phyloP scores from a whole-genome alignment of 345 rosid species.

The Stellera chamaejasme region DNA sequence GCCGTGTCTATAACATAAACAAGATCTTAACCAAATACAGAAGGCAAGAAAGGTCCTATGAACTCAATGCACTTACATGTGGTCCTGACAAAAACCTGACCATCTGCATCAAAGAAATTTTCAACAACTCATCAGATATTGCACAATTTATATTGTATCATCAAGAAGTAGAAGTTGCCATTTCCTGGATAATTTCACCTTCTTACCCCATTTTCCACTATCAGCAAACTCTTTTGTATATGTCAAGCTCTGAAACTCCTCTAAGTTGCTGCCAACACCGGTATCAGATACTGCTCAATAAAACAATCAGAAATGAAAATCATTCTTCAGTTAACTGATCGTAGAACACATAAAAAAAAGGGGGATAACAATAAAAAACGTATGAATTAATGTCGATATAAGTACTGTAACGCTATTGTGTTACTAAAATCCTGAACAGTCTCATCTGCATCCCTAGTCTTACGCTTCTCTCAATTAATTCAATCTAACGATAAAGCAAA shows the following conservation, averaged over 20 bases:
- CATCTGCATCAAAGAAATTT: conserved; percentile 53
- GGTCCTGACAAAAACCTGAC: conserved; percentile 55
- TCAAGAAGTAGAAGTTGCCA: neutral
- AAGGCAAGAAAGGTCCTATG: neutral
- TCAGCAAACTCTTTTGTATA: conserved; percentile 20
- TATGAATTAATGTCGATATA: no score
- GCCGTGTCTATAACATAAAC: neutral
- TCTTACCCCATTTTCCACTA: conserved; percentile 49
- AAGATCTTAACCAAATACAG: no score
- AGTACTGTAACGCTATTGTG: no score
- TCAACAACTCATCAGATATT: conserved; percentile 10
- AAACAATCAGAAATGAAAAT: neutral
- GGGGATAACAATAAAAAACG: no score
- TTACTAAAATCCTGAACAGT: no score
- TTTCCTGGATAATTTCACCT: neutral
- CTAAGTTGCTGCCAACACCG: conserved; percentile 52
- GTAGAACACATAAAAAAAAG: neutral
- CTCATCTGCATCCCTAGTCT: neutral
- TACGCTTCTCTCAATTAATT: neutral
- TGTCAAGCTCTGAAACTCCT: conserved; percentile 46
- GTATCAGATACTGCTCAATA: conserved; percentile 63
- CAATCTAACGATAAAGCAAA: neutral
- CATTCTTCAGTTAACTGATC: neutral
- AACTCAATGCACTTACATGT: conserved; percentile 42
- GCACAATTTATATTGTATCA: neutral